phyloP scores from a whole-genome alignment of 1,284 basidiomycete species.

The Clitocybe nebularis region DNA sequence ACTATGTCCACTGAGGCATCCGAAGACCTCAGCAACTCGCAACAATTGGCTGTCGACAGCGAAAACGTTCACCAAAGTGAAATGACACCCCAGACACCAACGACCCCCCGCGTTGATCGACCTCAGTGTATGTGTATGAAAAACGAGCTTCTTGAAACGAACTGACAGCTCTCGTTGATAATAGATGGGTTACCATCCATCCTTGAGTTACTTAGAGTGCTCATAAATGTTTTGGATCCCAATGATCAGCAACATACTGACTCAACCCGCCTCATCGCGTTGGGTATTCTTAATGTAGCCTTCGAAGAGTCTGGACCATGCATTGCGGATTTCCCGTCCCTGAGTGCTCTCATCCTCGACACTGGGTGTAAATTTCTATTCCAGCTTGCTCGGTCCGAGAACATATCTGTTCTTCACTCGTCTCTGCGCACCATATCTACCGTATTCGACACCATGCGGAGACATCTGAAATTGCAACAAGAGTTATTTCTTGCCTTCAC shows the following conservation, averaged over 20 bases:
- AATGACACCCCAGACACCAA: constrained; percentile 11
- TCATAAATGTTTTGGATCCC: constrained; percentile 94
- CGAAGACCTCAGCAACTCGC: constrained; percentile 12
- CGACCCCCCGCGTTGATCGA: constrained; percentile 21
- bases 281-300: constrained; percentile 86
- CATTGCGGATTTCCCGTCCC: constrained; percentile 73
- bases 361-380: constrained; percentile 96
- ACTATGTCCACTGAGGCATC: constrained; percentile 37
- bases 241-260: constrained; percentile 95
- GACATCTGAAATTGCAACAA: constrained; percentile 91
- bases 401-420: constrained; percentile 73
- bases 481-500: constrained; percentile 94
- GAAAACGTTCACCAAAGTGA: constrained; percentile 11
- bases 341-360: constrained; percentile 75
- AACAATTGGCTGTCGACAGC: constrained; percentile 17
- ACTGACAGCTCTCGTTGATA: constrained; percentile 15
- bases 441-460: constrained; percentile 85
- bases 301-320: constrained; percentile 82
- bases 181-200: constrained; percentile 92
- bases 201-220: constrained; percentile 88
- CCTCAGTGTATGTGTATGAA: constrained; percentile 46
- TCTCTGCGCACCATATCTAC: constrained; percentile 85
- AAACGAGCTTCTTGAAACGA: not conserved
- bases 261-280: constrained; percentile 87
- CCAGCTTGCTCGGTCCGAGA: constrained; percentile 89